phyloP scores from a whole-genome alignment of 768 basidiomycete species.

The Suillus ampliporus region DNA sequence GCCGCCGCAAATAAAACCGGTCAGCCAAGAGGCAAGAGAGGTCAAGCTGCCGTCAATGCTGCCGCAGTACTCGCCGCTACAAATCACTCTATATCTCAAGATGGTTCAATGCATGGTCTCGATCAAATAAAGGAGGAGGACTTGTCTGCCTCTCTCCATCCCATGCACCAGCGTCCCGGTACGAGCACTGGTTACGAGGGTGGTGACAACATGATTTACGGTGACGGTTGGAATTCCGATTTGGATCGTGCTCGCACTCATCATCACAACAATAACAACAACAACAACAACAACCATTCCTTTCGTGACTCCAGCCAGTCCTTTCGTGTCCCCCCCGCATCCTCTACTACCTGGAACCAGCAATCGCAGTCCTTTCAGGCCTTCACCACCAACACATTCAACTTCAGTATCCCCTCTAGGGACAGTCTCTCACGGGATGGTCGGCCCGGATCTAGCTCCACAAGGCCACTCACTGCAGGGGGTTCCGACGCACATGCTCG shows the following conservation, averaged over 20 bases:
- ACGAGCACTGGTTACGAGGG: constrained; percentile 78
- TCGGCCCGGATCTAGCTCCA: constrained; percentile 53
- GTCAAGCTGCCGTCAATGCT: constrained; percentile 28
- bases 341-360: constrained; percentile 45
- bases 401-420: constrained; percentile 45
- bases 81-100: constrained; percentile 26
- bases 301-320: constrained; percentile 83
- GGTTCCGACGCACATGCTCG: constrained; percentile 48
- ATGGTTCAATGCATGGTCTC: constrained; percentile 23
- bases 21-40: constrained; percentile 45
- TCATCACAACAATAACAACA: no score
- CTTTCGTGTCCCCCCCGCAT: constrained; percentile 70
- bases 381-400: constrained; percentile 54
- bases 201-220: constrained; percentile 36
- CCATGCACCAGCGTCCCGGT: constrained; percentile 63
- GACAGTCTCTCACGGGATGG: constrained; percentile 40
- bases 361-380: constrained; percentile 75
- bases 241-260: constrained; percentile 38
- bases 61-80: constrained; percentile 24
- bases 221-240: constrained; percentile 44
- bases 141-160: constrained; percentile 27
- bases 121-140: constrained; percentile 52
- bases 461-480: constrained; percentile 60
- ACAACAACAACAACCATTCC: constrained; percentile 54
- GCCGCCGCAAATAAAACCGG: constrained; percentile 54